Percentiles rank a stretch among this genome's conserved stretches.
Conservation (phyloP, 192 early-diverging fungal species). For the Allomyces macrogynus region DNA sequence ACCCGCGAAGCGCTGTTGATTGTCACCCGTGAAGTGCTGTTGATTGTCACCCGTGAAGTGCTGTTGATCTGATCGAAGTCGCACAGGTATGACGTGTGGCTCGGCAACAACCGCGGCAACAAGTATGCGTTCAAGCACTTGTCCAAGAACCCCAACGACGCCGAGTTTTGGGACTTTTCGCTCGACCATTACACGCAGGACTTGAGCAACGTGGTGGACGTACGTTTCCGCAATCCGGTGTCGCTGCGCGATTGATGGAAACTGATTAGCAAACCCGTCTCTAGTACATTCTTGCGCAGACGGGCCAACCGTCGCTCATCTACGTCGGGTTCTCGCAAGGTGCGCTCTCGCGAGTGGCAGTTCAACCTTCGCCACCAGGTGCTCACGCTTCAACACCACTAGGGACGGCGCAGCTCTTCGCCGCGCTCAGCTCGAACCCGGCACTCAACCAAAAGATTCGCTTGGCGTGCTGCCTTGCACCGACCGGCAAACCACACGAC, state of each 20-base stretch:
- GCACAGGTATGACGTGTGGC: conserved; percentile 74
- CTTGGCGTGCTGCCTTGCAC: conserved; percentile 38
- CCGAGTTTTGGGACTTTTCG: conserved; percentile 80
- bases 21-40: background rate
- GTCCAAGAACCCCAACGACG: conserved; percentile 36
- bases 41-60: background rate
- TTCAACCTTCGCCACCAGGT: background rate
- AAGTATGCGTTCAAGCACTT: conserved; percentile 80
- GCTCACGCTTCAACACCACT: background rate
- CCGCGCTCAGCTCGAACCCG: conserved; percentile 59
- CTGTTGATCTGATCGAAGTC: background rate
- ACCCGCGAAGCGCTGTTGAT: too few relatives aligned
- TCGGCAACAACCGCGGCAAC: conserved; percentile 84
- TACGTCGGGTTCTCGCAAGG: conserved; percentile 96
- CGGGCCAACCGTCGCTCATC: conserved; percentile 55
- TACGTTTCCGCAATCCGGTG: conserved; percentile 9
- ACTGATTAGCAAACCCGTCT: background rate
- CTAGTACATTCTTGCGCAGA: conserved; percentile 62
- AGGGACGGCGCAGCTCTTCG: conserved; percentile 68
- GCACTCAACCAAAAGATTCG: conserved; percentile 63
- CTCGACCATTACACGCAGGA: conserved; percentile 79
- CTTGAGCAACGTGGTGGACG: conserved; percentile 63
- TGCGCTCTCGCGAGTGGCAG: background rate
- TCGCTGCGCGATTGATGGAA: background rate
- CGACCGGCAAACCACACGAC: conserved; percentile 55